phyloP scores from a whole-genome alignment of 441 rosid species.

The Francoa sonchifolia region DNA sequence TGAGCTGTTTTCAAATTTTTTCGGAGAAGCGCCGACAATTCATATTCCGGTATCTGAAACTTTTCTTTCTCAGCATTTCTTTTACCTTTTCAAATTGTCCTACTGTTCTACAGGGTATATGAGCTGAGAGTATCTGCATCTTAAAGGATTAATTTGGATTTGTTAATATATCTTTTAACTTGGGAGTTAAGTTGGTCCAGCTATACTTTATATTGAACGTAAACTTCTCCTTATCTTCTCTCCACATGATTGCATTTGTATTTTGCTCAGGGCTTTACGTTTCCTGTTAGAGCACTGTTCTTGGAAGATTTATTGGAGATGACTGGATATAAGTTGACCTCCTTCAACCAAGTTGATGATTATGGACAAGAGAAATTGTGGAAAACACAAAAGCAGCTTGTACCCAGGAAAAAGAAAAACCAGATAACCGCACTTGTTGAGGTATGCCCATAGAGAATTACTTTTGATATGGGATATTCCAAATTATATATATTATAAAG shows the following conservation, averaged over 20 bases:
- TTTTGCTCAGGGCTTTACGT: conserved; percentile 67
- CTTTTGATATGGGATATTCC: not conserved
- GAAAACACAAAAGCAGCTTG: conserved; percentile 91
- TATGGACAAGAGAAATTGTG: conserved; percentile 97
- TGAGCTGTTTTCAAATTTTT: conserved; percentile 80
- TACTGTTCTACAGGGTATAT: conserved; percentile 1
- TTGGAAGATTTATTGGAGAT: conserved; percentile 82
- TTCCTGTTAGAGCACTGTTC: conserved; percentile 76
- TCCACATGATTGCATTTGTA: not conserved
- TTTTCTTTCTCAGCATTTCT: conserved; percentile 11
- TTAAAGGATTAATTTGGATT: conserved; percentile 2
- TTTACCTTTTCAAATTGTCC: conserved; percentile 1
- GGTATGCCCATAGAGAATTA: conserved; percentile 30
- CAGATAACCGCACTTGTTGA: conserved; percentile 90
- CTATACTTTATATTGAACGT: too few species aligned
- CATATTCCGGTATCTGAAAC: conserved; percentile 67
- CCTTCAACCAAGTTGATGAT: conserved; percentile 94
- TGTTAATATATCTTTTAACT: too few species aligned
- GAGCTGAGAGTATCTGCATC: not conserved
- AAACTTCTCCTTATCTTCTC: too few species aligned
- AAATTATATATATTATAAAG: not conserved
- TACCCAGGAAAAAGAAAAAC: conserved; percentile 85
- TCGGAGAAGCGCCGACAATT: conserved; percentile 79
- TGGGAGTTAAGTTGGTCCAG: too few species aligned
- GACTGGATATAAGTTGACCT: conserved; percentile 77